Percentiles rank a stretch among this genome's conserved stretches.
These are phyloP conservation scores for Misopates orontium DNA, from an alignment of 257 asterid species.

Conservation along the genomic window DNA sequence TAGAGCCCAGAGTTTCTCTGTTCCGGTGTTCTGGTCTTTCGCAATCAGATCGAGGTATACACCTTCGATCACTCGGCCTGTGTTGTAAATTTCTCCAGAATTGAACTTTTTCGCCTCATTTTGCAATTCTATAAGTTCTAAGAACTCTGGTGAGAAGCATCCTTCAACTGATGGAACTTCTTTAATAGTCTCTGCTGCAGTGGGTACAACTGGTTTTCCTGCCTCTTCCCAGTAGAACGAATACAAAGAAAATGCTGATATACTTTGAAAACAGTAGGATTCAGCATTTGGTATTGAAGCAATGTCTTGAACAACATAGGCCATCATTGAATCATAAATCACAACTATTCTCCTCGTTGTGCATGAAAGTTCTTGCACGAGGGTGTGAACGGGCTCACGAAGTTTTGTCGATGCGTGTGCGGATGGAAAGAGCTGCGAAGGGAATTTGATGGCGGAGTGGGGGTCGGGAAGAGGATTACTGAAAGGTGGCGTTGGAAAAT, in stretches of 20 bases:
- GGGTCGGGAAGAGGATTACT: too few species aligned
- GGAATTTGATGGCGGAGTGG: too few species aligned
- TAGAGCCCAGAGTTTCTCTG: constrained; percentile 6
- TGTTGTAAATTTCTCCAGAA: constrained; percentile 25
- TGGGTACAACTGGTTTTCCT: constrained; percentile 14
- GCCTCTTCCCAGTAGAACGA: background rate
- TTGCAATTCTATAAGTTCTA: constrained; percentile 3
- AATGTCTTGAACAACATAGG: constrained; percentile 1
- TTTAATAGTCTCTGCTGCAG: constrained; percentile 7
- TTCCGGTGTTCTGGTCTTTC: constrained; percentile 5
- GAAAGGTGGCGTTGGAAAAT: constrained; percentile 16
- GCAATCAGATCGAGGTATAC: constrained; percentile 12
- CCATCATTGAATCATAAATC: background rate
- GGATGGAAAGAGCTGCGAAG: too few species aligned
- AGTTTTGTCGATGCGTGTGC: background rate
- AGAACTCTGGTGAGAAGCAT: constrained; percentile 13
- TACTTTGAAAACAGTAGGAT: background rate
- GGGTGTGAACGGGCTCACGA: background rate
- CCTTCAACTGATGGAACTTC: constrained; percentile 13
- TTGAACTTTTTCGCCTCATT: background rate
- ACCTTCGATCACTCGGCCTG: constrained; percentile 17
- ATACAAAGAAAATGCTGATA: background rate
- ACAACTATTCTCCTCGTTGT: background rate
- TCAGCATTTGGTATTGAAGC: background rate
- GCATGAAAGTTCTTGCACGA: background rate